Evolutionary conservation across 148 eudicot genomes (phyloP).

Genomic region (Heliamphora exappendiculata): DNA sequence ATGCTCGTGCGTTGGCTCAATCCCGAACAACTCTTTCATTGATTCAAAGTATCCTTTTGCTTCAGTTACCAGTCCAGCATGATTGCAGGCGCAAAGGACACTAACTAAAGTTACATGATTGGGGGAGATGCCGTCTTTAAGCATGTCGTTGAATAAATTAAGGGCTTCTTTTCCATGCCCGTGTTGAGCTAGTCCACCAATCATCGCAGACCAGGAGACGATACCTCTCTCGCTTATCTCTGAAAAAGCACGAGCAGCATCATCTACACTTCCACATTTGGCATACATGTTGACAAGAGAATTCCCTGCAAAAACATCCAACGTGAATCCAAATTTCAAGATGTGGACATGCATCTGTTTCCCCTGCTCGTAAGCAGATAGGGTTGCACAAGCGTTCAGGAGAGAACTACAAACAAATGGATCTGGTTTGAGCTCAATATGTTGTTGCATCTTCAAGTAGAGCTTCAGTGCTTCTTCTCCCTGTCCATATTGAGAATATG

Average conservation of each 20-base stretch:
- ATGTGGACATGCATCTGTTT: constrained; percentile 51
- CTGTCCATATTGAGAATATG: constrained; percentile 47
- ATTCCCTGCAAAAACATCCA: constrained; percentile 4
- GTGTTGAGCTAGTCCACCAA: constrained; percentile 62
- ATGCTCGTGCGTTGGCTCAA: constrained; percentile 44
- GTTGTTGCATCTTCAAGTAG: constrained; percentile 29
- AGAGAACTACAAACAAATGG: constrained; percentile 48
- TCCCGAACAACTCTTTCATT: constrained; percentile 35
- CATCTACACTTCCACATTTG: constrained; percentile 49
- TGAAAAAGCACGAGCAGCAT: constrained; percentile 39
- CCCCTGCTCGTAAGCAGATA: constrained; percentile 51
- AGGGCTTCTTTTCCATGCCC: constrained; percentile 51
- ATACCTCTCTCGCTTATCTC: constrained; percentile 33
- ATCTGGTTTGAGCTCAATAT: constrained; percentile 32
- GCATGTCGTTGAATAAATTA: constrained; percentile 20
- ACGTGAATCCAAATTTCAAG: constrained; percentile 33
- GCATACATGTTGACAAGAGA: constrained; percentile 45
- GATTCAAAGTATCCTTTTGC: constrained; percentile 27
- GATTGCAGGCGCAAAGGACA: constrained; percentile 11
- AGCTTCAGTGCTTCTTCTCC: constrained; percentile 52
- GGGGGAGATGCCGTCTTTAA: constrained; percentile 7
- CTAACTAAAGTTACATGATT: constrained; percentile 12
- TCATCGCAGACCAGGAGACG: constrained; percentile 59
- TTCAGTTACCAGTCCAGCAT: constrained; percentile 11
- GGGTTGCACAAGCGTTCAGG: constrained; percentile 43